These are phyloP conservation scores for Neonectria hederae DNA, from an alignment of 2,329 filamentous ascomycete species.

Conservation along the genomic window DNA sequence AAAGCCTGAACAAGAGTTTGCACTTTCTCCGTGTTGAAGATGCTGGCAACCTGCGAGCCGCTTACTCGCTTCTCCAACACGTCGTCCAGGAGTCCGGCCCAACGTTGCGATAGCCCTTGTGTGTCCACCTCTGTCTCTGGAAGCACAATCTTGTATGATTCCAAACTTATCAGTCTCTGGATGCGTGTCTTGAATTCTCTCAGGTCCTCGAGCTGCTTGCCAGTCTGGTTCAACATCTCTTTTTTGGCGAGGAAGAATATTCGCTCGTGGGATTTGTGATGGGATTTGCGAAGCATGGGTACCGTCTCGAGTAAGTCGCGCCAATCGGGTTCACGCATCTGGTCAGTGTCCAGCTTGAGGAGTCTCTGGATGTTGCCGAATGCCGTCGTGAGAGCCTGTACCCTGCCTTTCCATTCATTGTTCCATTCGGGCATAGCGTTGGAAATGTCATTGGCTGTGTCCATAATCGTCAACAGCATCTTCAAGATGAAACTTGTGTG, in stretches of 20 bases:
- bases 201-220: conserved; percentile 17
- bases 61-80: conserved; percentile 17
- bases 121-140: conserved; percentile 21
- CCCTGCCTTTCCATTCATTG: conserved; percentile 28
- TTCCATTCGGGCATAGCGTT: neutral
- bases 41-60: neutral
- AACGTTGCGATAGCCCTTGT: conserved; percentile 30
- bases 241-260: conserved; percentile 36
- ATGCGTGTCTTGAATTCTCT: conserved; percentile 27
- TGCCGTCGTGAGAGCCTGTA: conserved; percentile 19
- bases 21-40: conserved; percentile 25
- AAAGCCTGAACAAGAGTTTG: conserved; percentile 10
- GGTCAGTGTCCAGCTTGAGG: conserved; percentile 11
- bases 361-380: conserved; percentile 26
- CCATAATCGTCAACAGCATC: neutral
- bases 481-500: conserved; percentile 7
- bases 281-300: conserved; percentile 38
- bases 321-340: conserved; percentile 27
- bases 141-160: conserved; percentile 30
- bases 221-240: conserved; percentile 33
- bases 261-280: conserved; percentile 28
- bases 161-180: conserved; percentile 20
- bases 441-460: neutral
- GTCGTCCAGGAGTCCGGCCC: conserved; percentile 33
- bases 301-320: conserved; percentile 34